Evolutionary conservation across 768 basidiomycete genomes (phyloP), one percentile per base, ranked within the genome.

Genomic region (Leucocoprinus sp.): DNA sequence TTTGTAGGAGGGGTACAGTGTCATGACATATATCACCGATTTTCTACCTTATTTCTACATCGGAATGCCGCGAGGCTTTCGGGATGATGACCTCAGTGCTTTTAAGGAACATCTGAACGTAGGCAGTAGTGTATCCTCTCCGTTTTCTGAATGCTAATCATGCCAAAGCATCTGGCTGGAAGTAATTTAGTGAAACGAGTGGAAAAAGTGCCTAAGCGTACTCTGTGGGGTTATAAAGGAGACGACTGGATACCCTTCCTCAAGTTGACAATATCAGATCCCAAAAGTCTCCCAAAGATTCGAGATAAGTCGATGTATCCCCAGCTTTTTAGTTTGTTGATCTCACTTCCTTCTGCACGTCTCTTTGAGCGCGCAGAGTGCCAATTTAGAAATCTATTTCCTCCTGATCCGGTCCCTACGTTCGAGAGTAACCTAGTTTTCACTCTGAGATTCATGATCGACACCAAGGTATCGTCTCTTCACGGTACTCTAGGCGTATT

Each of bases 401-500:
- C 42, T 6, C 54, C 62, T 5, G 71, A 67, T 7, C 62, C 71
- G 21, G 66, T 80, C 12, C 48, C 79, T 22, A 97, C 95, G 0
- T 99, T 73, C 52, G 96, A 99, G 63, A 96, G 93, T 56, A 98
- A 98, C 58, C 88, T 99, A 44, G 80, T 78, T 0, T 99, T 90
- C 57, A 80, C 76, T 3, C 68, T 99, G 41, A 80, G 96, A 6
- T 98, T 97, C 63, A 99, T 99, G 96, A 95, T 99, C 50, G 96
- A 99, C 58, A 85, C 89, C 4, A 83, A 92, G 72, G 93, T 90
- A 19, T 7, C 45, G 21, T 9, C 15, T 29, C 39, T 27, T 5
- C 39, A n/a, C 26, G 15, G 14, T 40, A 15, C 24, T 18, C 15
- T n/a, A 38, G 5, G n/a, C 17, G 21, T 8, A 2, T 43, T 42